These are phyloP conservation scores for Piedraia hortae DNA, from an alignment of 2,329 filamentous ascomycete genomes.

Conservation along the genomic window DNA sequence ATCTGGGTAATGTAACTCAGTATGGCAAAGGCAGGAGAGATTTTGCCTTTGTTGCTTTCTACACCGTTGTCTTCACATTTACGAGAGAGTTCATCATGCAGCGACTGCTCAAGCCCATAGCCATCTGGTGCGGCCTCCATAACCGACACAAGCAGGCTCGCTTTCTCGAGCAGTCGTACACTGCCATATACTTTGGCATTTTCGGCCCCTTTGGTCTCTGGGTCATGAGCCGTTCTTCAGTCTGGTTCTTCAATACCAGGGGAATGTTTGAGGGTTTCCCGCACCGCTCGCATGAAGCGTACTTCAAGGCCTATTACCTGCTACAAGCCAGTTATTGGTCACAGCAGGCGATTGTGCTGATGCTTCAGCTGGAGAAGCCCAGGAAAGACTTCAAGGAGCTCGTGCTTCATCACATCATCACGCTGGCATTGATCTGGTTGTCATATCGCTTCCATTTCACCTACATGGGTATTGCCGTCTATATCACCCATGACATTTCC, in stretches of 20 bases:
- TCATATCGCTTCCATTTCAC: slow-evolving; percentile 95
- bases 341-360: slow-evolving; percentile 69
- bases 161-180: slow-evolving; percentile 94
- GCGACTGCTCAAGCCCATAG: slow-evolving; percentile 52
- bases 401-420: slow-evolving; percentile 75
- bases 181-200: slow-evolving; percentile 63
- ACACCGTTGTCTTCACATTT: slow-evolving; percentile 70
- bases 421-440: slow-evolving; percentile 51
- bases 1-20: slow-evolving; percentile 20
- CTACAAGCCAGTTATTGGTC: slow-evolving; percentile 89
- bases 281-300: slow-evolving; percentile 48
- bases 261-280: slow-evolving; percentile 81
- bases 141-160: slow-evolving; percentile 54
- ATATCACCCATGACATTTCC: slow-evolving; percentile 79
- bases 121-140: slow-evolving; percentile 38
- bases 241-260: slow-evolving; percentile 85
- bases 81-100: slow-evolving; percentile 94
- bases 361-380: slow-evolving; percentile 73
- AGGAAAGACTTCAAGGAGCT: slow-evolving; percentile 89
- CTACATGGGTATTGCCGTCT: slow-evolving; percentile 78
- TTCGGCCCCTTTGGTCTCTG: slow-evolving; percentile 65
- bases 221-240: slow-evolving; percentile 70
- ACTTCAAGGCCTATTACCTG: slow-evolving; percentile 89
- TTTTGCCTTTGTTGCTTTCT: slow-evolving; percentile 67
- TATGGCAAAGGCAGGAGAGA: slow-evolving; percentile 82